A percentile compares a stretch with the other conserved stretches of the same genome.
Evolutionary conservation across 2,329 filamentous ascomycete genomes (phyloP).

Genomic region (Lachnellula suecica): DNA sequence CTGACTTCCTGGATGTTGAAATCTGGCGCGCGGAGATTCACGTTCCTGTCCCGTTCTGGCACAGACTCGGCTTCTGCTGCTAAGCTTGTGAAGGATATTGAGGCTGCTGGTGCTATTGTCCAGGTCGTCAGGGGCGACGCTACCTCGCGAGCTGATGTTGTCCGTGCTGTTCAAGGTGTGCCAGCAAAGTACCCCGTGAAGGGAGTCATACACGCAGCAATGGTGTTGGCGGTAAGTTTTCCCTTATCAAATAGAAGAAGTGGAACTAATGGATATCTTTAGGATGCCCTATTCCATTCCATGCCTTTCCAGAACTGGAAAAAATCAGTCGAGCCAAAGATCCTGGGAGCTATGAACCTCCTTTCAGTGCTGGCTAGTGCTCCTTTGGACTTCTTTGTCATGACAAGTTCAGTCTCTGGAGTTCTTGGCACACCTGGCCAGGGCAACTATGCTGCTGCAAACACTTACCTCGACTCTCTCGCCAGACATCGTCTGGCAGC

Average conservation of each 20-base stretch:
- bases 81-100: conserved; percentile 17
- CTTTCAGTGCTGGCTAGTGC: conserved; percentile 7
- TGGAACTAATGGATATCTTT: conserved; percentile 25
- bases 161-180: background rate
- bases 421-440: conserved; percentile 34
- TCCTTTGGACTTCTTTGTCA: conserved; percentile 38
- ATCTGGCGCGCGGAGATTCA: conserved; percentile 1
- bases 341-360: conserved; percentile 15
- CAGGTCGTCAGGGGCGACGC: conserved; percentile 20
- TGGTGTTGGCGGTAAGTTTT: conserved; percentile 39
- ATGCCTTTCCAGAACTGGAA: conserved; percentile 33
- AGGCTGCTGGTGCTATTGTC: background rate
- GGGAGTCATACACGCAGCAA: conserved; percentile 46
- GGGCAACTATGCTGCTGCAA: conserved; percentile 38
- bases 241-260: background rate
- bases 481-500: conserved; percentile 22
- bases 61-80: conserved; percentile 21
- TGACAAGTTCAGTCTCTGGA: conserved; percentile 31
- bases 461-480: conserved; percentile 37
- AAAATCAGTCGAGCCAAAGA: conserved; percentile 37
- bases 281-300: conserved; percentile 24
- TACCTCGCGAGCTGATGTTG: background rate
- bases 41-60: conserved; percentile 7
- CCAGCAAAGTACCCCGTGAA: conserved; percentile 32
- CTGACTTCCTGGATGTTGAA: conserved; percentile 16